phyloP scores from a whole-genome alignment of 805 yeast genomes.

The Kazachstania martiniae region DNA sequence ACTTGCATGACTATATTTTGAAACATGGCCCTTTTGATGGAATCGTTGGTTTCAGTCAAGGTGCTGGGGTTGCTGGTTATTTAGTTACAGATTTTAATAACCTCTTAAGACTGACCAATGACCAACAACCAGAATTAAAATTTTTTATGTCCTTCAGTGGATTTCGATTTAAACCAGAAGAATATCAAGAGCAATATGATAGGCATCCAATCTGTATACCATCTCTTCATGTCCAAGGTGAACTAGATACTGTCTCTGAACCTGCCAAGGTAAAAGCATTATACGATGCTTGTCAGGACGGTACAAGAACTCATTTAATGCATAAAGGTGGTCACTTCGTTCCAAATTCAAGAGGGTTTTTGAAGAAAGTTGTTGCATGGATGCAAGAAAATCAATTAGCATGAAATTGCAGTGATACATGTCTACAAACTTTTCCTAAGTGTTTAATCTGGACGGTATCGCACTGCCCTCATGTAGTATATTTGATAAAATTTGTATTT shows the following conservation, averaged over 20 bases:
- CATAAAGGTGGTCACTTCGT: constrained; percentile 98
- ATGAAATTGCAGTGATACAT: too few species aligned
- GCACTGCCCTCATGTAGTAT: too few species aligned
- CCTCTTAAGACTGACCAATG: constrained; percentile 28
- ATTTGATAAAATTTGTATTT: too few species aligned
- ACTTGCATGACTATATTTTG: constrained; percentile 35
- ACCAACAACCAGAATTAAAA: constrained; percentile 39
- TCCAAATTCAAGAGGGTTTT: constrained; percentile 59
- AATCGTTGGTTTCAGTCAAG: constrained; percentile 85
- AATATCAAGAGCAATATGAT: constrained; percentile 23
- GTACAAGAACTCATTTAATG: constrained; percentile 38
- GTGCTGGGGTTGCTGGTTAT: constrained; percentile 76
- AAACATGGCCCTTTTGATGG: constrained; percentile 74
- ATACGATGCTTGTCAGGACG: constrained; percentile 37
- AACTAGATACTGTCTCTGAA: constrained; percentile 79
- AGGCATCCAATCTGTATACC: constrained; percentile 25
- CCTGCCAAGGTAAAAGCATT: constrained; percentile 54
- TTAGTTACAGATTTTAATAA: constrained; percentile 47
- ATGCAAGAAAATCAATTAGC: constrained; percentile 10
- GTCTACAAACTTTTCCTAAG: too few species aligned
- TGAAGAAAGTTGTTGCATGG: constrained; percentile 29
- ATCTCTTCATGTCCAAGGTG: constrained; percentile 78
- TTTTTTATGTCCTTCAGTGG: constrained; percentile 75
- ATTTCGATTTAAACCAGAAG: constrained; percentile 28
- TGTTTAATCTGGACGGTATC: too few species aligned